phyloP scores from a whole-genome alignment of 1,284 basidiomycete genomes.

The Melampsora abietis-canadensis region DNA sequence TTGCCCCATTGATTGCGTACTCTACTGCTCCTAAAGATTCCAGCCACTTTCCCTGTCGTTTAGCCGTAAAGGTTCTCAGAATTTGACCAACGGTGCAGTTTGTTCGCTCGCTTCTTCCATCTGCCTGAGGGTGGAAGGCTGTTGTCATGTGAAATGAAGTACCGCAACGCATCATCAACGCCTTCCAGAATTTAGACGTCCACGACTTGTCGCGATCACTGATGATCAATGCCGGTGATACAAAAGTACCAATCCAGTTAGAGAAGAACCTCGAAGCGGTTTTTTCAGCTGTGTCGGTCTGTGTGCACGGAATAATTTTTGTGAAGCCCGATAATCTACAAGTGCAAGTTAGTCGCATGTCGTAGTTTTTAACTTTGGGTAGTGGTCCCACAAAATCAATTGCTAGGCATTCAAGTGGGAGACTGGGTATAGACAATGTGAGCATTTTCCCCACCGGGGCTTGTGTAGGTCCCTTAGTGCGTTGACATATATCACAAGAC shows the following conservation, averaged over 20 bases:
- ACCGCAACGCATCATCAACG: conserved; percentile 46
- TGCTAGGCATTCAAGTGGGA: not conserved
- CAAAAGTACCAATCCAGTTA: too few relatives aligned
- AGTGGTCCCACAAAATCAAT: conserved; percentile 2
- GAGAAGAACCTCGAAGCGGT: conserved; percentile 6
- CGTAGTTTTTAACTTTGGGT: not conserved
- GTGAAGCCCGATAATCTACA: not conserved
- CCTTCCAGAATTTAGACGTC: conserved; percentile 49
- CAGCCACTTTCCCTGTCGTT: not conserved
- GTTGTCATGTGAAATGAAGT: conserved; percentile 45
- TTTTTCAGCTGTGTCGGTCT: not conserved
- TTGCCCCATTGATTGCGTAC: conserved; percentile 44
- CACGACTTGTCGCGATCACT: conserved; percentile 49
- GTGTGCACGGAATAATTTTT: not conserved
- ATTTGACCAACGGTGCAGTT: conserved; percentile 54
- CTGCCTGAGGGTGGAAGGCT: conserved; percentile 50
- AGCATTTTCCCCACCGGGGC: conserved; percentile 1
- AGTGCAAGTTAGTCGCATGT: not conserved
- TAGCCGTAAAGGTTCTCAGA: conserved; percentile 39
- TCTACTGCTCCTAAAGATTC: not conserved
- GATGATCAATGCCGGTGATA: conserved; percentile 46
- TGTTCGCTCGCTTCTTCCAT: conserved; percentile 51
- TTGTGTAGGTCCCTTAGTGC: not conserved
- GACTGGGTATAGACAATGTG: not conserved
- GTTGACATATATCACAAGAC: not conserved